phyloP scores from a whole-genome alignment of 257 asterid genomes.

The Solanum peruvianum region DNA sequence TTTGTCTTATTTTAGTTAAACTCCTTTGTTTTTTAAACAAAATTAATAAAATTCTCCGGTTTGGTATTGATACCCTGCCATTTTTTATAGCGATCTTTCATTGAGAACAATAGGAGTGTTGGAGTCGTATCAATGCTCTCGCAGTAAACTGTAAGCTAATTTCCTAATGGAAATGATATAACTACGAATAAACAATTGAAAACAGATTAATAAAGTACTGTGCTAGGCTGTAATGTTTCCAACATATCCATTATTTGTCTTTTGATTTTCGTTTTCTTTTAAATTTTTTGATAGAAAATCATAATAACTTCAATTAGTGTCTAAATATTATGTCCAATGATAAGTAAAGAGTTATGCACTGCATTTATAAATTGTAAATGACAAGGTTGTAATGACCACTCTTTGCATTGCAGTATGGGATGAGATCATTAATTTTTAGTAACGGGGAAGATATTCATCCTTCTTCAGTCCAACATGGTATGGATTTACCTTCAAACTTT shows the following conservation, averaged over 20 bases:
- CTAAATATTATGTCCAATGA: not conserved
- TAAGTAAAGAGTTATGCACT: not conserved
- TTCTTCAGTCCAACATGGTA: not conserved
- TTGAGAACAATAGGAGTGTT: not conserved
- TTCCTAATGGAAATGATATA: not conserved
- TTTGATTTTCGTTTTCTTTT: not conserved
- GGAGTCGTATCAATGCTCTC: not conserved
- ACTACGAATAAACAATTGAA: not conserved
- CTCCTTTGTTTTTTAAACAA: not conserved
- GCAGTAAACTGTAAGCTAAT: not conserved
- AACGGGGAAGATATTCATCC: not conserved
- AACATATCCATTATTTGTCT: not conserved
- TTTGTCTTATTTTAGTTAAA: not conserved
- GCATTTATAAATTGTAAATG: not conserved
- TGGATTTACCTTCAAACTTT: not conserved
- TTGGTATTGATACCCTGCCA: not conserved
- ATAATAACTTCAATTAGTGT: not conserved
- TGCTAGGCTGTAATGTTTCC: not conserved
- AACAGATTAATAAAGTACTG: not conserved
- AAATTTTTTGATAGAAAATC: not conserved
- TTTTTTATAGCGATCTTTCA: not conserved
- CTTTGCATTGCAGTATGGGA: not conserved
- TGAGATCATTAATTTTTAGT: not conserved
- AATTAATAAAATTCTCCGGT: not conserved
- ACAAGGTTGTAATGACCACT: not conserved